Evolutionary conservation across 164 flowering plant genomes (phyloP).

Genomic region (Pachysandra terminalis): DNA sequence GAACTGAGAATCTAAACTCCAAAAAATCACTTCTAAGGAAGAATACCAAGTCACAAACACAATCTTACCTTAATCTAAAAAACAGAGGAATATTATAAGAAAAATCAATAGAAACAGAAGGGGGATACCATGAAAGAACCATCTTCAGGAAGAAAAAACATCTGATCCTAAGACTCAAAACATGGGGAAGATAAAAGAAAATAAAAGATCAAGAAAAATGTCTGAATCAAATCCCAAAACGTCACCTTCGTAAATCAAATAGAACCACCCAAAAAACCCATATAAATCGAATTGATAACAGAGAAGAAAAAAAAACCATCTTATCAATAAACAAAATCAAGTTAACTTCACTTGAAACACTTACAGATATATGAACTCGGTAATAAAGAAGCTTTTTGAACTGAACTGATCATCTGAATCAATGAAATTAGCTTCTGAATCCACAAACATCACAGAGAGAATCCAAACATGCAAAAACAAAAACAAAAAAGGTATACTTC

Average conservation of each 20-base stretch:
- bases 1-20: background rate
- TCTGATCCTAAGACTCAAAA: background rate
- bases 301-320: background rate
- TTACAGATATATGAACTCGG: background rate
- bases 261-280: background rate
- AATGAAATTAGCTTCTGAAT: background rate
- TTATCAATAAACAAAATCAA: background rate
- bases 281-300: background rate
- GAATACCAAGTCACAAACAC: background rate
- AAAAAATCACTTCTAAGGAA: background rate
- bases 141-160: background rate
- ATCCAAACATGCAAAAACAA: background rate
- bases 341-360: constrained; percentile 4
- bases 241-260: background rate
- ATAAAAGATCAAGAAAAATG: background rate
- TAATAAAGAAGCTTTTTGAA: background rate
- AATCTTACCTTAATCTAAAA: background rate
- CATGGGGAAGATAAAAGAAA: background rate
- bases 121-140: background rate
- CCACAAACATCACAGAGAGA: background rate
- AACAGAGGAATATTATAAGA: background rate
- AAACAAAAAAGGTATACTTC: background rate
- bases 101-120: background rate
- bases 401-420: background rate
- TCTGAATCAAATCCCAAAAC: background rate